phyloP scores from a whole-genome alignment of 1,284 basidiomycete genomes.

The Cutaneotrichosporon daszewskae region DNA sequence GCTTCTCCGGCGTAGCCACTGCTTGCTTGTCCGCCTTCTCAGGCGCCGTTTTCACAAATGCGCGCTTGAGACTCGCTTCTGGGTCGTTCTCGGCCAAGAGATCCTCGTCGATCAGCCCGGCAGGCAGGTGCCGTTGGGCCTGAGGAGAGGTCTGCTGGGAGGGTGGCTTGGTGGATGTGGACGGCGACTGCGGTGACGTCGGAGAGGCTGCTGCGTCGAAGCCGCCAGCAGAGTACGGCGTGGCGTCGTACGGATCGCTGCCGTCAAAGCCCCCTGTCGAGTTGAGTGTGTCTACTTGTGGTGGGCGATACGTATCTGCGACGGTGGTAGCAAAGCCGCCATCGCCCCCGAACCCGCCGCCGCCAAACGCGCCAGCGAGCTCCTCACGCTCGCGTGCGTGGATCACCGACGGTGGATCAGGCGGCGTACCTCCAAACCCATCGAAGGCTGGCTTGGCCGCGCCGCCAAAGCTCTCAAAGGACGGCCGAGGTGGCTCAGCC shows the following conservation, averaged over 20 bases:
- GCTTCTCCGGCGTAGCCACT: conserved; percentile 12
- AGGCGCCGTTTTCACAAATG: conserved; percentile 32
- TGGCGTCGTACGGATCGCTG: not conserved
- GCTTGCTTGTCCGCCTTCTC: conserved; percentile 14
- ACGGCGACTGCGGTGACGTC: not conserved
- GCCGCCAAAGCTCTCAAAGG: not conserved
- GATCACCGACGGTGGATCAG: conserved; percentile 40
- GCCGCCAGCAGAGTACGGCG: not conserved
- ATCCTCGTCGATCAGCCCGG: conserved; percentile 38
- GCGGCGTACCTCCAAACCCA: conserved; percentile 7
- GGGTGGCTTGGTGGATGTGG: conserved; percentile 2
- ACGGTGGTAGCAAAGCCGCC: not conserved
- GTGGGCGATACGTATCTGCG: not conserved
- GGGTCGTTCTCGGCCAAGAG: conserved; percentile 41
- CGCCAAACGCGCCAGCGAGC: conserved; percentile 4
- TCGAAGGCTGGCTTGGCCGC: not conserved
- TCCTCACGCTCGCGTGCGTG: conserved; percentile 35
- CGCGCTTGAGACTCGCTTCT: conserved; percentile 36
- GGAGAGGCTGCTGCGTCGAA: not conserved
- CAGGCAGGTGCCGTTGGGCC: conserved; percentile 7
- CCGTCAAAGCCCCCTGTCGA: no score
- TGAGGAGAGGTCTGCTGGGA: conserved; percentile 5
- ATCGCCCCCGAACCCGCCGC: conserved; percentile 1
- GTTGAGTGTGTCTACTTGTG: no score
- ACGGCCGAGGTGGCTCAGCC: not conserved